Conservation (phyloP, 768 basidiomycete species). For the Suillus luteus region DNA sequence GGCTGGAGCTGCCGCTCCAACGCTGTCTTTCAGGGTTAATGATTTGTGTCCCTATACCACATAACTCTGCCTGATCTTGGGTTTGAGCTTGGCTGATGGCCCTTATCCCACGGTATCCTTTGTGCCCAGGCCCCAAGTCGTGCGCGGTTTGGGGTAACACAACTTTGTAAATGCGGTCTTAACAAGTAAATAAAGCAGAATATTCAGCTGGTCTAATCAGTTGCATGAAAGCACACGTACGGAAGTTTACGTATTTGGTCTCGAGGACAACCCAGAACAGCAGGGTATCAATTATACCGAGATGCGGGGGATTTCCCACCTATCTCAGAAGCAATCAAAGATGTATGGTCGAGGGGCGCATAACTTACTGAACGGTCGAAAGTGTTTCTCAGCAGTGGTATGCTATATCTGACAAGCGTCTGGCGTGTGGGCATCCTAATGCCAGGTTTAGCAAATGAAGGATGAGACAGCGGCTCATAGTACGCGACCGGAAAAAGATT, state of each 20-base stretch:
- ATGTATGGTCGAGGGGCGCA: background rate
- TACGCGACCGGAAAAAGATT: background rate
- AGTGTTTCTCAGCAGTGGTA: background rate
- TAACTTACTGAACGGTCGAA: background rate
- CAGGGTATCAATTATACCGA: background rate
- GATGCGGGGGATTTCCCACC: background rate
- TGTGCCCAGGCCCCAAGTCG: background rate
- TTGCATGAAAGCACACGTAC: background rate
- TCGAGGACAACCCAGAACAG: background rate
- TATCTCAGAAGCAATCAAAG: background rate
- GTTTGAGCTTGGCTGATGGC: background rate
- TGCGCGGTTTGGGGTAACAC: background rate
- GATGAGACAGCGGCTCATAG: background rate
- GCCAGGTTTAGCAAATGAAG: background rate
- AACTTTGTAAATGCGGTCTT: background rate
- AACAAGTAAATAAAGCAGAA: background rate
- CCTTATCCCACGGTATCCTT: background rate
- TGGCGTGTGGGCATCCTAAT: background rate
- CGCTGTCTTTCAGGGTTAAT: background rate
- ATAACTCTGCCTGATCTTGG: background rate
- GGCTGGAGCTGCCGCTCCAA: background rate
- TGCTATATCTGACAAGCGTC: background rate
- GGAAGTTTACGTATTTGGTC: background rate
- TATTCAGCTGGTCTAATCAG: background rate
- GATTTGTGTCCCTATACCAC: background rate